Evolutionary conservation across 768 basidiomycete species (phyloP), one percentile per base, ranked within the genome.

Genomic region (Leucocoprinus birnbaumii): DNA sequence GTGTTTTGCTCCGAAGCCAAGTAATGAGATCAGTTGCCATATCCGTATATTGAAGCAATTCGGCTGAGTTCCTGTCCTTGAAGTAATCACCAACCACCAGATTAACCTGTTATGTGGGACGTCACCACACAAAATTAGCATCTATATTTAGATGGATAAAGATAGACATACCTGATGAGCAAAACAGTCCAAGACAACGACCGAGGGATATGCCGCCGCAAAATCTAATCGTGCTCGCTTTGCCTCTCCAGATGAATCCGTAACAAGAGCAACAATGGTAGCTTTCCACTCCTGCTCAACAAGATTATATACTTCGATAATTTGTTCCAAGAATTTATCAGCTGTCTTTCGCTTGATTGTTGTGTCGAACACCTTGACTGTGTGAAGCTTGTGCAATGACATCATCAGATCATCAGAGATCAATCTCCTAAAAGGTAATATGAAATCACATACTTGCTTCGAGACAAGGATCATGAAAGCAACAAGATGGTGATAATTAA

Each of bases 231-330:
- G 49, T 16, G 67, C 66, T 54, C 67, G 68, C 7, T 21, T 21
- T 4, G 66, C 65, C 40, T 75, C 72, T 2, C 71, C 74, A 4
- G 63, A 70, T 24, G 71, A 67, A 67, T 76, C 70, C 3, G 68
- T 65, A 16, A 61, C 64, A 27, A 68, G 44, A 22, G 68, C 71
- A 42, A 71, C 58, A 3, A 74, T 53, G 10, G 25, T 62, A 5
- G 63, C 55, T 3, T 55, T 51, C 68, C 65, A 74, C 7, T 69
- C 51, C 0, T 45, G 53, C 31, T 68, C 55, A 1, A 73, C 51
- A 13, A 46, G 35, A 3, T 45, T 24, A 0, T 63, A 63, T 2
- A 59, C 59, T 7, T 51, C 47, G 5, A 59, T 25, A 11, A 73
- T 49, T 9, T 60, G 59, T 11, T 50, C 53, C 8, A 68, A 56